Evolutionary conservation across 495 filamentous ascomycete species (phyloP).

Genomic region (Xylaria cubensis): DNA sequence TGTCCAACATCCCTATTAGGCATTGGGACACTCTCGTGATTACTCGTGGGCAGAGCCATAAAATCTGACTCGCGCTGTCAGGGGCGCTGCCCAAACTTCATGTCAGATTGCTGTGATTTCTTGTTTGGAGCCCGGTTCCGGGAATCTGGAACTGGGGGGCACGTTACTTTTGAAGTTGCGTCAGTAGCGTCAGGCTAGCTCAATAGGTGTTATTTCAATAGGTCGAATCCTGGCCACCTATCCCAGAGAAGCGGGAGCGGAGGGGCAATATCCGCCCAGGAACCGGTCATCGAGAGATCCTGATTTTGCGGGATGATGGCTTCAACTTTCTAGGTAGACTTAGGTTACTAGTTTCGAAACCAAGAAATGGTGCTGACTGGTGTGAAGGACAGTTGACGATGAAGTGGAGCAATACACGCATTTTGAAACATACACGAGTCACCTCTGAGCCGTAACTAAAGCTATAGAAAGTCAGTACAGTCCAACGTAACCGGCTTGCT

Average conservation of each 20-base stretch:
- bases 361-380: conserved; percentile 3
- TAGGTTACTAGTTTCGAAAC: background rate
- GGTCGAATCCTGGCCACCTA: background rate
- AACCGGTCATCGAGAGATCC: background rate
- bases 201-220: background rate
- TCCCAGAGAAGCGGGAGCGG: background rate
- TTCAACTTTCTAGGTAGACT: background rate
- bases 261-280: background rate
- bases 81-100: background rate
- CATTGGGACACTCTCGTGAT: background rate
- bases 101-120: background rate
- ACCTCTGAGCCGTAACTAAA: background rate
- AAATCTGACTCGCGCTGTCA: background rate
- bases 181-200: background rate
- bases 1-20: background rate
- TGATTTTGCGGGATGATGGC: background rate
- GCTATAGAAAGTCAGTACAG: background rate
- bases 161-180: background rate
- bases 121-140: background rate
- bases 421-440: conserved; percentile 14
- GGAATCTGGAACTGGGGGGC: conserved; percentile 16
- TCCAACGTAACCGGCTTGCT: background rate
- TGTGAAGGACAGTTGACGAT: background rate
- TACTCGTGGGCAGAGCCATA: background rate
- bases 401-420: background rate